phyloP scores from a whole-genome alignment of 768 basidiomycete genomes.

The Suillus fuscotomentosus region DNA sequence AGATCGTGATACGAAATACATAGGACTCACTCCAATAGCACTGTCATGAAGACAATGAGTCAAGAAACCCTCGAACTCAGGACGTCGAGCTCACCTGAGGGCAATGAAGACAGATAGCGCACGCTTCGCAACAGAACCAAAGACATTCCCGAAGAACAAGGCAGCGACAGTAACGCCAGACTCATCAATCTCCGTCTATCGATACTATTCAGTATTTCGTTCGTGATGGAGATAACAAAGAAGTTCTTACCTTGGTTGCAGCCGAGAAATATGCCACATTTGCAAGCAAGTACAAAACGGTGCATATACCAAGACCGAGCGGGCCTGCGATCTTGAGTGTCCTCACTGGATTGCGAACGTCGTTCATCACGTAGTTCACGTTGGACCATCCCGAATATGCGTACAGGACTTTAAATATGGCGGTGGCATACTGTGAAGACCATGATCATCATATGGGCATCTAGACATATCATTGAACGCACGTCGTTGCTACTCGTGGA shows the following conservation, averaged over 20 bases:
- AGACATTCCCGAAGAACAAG: slow-evolving; percentile 60
- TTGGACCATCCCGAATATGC: slow-evolving; percentile 53
- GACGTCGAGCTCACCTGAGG: slow-evolving; percentile 38
- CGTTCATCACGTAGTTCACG: slow-evolving; percentile 59
- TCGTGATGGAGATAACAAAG: too few species aligned
- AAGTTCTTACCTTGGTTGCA: slow-evolving; percentile 20
- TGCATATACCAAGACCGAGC: slow-evolving; percentile 53
- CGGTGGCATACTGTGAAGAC: slow-evolving; percentile 51
- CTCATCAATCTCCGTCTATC: slow-evolving; percentile 42
- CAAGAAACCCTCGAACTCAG: background rate
- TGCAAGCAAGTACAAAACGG: slow-evolving; percentile 51
- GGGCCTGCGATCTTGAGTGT: slow-evolving; percentile 64
- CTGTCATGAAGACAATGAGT: slow-evolving; percentile 16
- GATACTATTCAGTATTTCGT: background rate
- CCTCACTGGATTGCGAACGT: slow-evolving; percentile 56
- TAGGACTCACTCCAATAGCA: slow-evolving; percentile 31
- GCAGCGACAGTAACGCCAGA: slow-evolving; percentile 56
- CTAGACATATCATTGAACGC: background rate
- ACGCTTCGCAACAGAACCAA: slow-evolving; percentile 49
- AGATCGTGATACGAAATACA: background rate
- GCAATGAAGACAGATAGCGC: slow-evolving; percentile 57
- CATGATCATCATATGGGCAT: background rate
- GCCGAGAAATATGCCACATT: slow-evolving; percentile 58
- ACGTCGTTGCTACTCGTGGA: slow-evolving; percentile 51
- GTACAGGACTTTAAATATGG: slow-evolving; percentile 56